Evolutionary conservation across 108 stramenopile genomes (phyloP).

Genomic region (Fragilaria crotonensis): DNA sequence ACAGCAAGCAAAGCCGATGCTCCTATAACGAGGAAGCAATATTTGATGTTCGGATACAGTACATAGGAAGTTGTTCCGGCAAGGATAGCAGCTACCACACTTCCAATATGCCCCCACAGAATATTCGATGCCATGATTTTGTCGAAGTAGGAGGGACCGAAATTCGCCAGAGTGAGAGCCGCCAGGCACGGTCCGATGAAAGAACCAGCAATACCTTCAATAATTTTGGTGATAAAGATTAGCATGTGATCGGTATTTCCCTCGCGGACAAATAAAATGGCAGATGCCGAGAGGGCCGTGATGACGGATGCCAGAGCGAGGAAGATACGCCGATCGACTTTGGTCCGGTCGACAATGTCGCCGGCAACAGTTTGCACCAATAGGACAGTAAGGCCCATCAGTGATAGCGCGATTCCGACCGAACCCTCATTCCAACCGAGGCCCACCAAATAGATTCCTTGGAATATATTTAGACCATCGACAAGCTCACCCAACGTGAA

Average conservation of each 20-base stretch:
- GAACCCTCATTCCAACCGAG: constrained; percentile 82
- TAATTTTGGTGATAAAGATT: constrained; percentile 66
- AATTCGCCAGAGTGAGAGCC: constrained; percentile 65
- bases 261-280: constrained; percentile 66
- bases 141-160: constrained; percentile 81
- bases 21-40: constrained; percentile 80
- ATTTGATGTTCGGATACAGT: constrained; percentile 72
- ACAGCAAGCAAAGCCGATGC: constrained; percentile 60
- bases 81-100: constrained; percentile 59
- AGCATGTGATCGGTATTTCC: constrained; percentile 67
- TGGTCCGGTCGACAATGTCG: constrained; percentile 71
- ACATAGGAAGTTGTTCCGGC: constrained; percentile 61
- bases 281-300: constrained; percentile 72
- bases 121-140: constrained; percentile 76
- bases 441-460: constrained; percentile 78
- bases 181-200: constrained; percentile 83
- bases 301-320: constrained; percentile 46
- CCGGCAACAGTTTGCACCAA: constrained; percentile 78
- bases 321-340: constrained; percentile 64
- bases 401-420: constrained; percentile 64
- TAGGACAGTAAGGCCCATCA: constrained; percentile 80
- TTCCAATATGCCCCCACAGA: constrained; percentile 78
- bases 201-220: constrained; percentile 72
- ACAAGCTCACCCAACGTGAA: constrained; percentile 77
- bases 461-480: constrained; percentile 77